Evolutionary conservation across 768 basidiomycete genomes (phyloP).

Genomic region (Leucosporidium creatinivorum): DNA sequence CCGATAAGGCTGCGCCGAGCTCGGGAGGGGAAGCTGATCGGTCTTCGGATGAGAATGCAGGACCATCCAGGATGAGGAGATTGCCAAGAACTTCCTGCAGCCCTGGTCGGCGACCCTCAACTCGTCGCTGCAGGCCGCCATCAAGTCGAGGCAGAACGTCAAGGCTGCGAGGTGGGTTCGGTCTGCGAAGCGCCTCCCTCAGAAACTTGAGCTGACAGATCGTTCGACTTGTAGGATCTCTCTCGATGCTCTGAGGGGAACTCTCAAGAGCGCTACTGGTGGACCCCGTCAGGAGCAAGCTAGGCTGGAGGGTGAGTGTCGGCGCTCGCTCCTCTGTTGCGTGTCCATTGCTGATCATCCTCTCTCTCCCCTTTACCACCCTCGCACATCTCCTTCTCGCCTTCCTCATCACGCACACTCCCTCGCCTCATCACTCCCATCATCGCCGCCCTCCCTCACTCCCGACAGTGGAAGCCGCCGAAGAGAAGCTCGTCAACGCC

Average conservation of each 20-base stretch:
- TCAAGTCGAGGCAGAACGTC: constrained; percentile 62
- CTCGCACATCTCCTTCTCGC: not conserved
- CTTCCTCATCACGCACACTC: not conserved
- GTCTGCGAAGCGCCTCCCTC: not conserved
- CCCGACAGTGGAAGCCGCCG: constrained; percentile 44
- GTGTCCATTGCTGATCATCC: not conserved
- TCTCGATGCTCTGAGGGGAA: constrained; percentile 53
- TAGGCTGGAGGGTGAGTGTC: constrained; percentile 42
- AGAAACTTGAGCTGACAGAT: not conserved
- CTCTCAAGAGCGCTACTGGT: constrained; percentile 54
- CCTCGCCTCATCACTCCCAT: not conserved
- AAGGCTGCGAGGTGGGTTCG: constrained; percentile 40
- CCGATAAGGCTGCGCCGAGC: constrained; percentile 46
- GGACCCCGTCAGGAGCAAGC: constrained; percentile 74
- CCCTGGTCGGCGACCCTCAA: constrained; percentile 85
- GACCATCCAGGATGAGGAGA: constrained; percentile 18
- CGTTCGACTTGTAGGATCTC: constrained; percentile 14
- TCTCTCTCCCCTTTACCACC: not conserved
- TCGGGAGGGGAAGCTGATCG: not conserved
- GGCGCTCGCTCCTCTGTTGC: not conserved
- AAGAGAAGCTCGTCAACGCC: constrained; percentile 91
- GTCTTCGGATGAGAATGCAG: not conserved
- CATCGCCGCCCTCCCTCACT: not conserved
- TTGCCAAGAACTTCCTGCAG: constrained; percentile 53
- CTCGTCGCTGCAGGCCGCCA: constrained; percentile 74